Conservation (phyloP, 345 rosid species). For the Raphanus raphanistrum region DNA sequence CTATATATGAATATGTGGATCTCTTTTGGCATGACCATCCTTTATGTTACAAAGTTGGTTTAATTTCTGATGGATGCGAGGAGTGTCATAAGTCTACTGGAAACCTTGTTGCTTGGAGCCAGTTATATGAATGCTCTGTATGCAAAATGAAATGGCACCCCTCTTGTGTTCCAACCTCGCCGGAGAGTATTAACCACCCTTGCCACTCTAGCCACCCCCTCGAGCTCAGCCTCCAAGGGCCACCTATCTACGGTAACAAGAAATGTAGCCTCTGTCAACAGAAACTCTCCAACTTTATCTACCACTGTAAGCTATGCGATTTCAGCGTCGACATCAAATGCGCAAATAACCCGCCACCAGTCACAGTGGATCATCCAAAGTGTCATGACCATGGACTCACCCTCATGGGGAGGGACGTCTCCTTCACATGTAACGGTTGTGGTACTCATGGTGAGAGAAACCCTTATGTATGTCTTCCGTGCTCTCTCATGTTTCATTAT, state of each 20-base stretch:
- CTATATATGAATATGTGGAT: neutral
- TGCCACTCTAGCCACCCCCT: neutral
- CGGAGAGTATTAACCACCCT: neutral
- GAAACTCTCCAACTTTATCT: neutral
- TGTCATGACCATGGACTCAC: slow-evolving; percentile 13
- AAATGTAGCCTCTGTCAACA: neutral
- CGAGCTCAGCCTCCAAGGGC: neutral
- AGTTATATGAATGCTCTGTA: neutral
- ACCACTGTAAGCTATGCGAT: slow-evolving; percentile 3
- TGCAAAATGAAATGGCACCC: neutral
- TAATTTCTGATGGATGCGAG: neutral
- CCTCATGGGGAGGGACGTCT: slow-evolving; percentile 1
- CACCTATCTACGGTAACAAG: neutral
- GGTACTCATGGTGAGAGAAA: neutral
- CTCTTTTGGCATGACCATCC: slow-evolving; percentile 1
- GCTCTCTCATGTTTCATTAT: neutral
- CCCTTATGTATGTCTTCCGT: neutral
- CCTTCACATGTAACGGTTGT: neutral
- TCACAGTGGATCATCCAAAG: neutral
- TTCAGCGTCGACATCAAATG: slow-evolving; percentile 11
- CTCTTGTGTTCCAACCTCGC: slow-evolving; percentile 5
- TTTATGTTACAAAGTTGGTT: slow-evolving; percentile 8
- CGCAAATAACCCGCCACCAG: neutral
- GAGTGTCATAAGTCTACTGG: slow-evolving; percentile 6
- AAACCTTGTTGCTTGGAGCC: neutral